Evolutionary conservation across 106 monocot genomes (phyloP).

Genomic region (Platanthera guangdongensis): DNA sequence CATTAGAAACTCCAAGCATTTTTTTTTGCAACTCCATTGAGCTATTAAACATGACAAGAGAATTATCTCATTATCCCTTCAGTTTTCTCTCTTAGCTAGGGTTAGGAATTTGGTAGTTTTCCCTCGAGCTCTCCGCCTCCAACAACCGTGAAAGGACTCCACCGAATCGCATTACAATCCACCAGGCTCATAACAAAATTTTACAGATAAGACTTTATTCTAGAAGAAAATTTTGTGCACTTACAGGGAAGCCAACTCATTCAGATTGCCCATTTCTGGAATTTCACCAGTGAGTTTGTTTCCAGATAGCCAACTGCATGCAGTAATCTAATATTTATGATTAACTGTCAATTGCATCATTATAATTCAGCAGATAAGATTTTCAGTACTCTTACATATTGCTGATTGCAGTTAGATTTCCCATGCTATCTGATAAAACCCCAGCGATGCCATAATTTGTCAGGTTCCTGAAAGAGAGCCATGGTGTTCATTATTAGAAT

Average conservation of each 20-base stretch:
- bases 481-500: not conserved
- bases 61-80: too few relatives aligned
- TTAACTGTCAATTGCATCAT: not conserved
- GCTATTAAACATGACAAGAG: too few relatives aligned
- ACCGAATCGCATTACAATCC: too few relatives aligned
- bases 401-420: conserved; percentile 37
- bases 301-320: conserved; percentile 46
- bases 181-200: too few relatives aligned
- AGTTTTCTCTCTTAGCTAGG: too few relatives aligned
- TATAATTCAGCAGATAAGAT: not conserved
- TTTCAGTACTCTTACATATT: conserved; percentile 26
- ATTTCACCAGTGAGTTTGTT: conserved; percentile 58
- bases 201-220: too few relatives aligned
- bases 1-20: too few relatives aligned
- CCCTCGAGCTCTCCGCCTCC: too few relatives aligned
- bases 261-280: conserved; percentile 51
- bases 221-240: conserved; percentile 1
- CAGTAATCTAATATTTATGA: not conserved
- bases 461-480: conserved; percentile 28
- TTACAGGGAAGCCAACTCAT: conserved; percentile 48
- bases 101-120: too few relatives aligned
- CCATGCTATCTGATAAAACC: conserved; percentile 22
- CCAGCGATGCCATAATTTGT: conserved; percentile 45
- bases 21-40: too few relatives aligned
- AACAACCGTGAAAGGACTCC: too few relatives aligned